Evolutionary conservation across 768 basidiomycete species (phyloP), one percentile per base, ranked within the genome.

Genomic region (Galerina marginata): DNA sequence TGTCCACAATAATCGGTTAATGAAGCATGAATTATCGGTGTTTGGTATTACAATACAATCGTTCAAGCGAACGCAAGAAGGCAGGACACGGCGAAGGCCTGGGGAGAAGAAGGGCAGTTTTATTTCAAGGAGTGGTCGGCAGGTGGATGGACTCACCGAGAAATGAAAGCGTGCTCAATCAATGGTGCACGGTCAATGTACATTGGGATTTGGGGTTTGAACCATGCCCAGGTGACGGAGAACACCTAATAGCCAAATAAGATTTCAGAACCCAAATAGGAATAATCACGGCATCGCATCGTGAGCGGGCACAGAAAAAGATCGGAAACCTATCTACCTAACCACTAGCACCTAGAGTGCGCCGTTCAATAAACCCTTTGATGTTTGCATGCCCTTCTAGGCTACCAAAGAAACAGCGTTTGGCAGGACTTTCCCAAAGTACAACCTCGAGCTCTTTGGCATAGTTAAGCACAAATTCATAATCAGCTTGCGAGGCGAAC

Each of bases 401-500:
- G 64, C 81, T 91, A 25, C 86, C 92, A 76, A 96, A 95, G 79
- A 96, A 93, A 74, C 87, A 90, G 58, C 92, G 83, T 69, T 87
- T 88, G 25, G 79, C 69, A 23, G 83, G 60, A 70, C 83, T 93
- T 75, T 95, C 92, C 92, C 93, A 95, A 48, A 96, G 62, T 12
- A 96, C 89, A 37, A 92, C 88, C 59, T 84, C 87, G 40, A 96
- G 77, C 73, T 94, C 86, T 69, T 84, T 87, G 38, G 95, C 95
- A 65, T 97, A 96, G 64, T 90, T 84, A 38, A 92, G 77, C 6
- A 95, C 93, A 62, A 91, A 86, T 62, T 93, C 89, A 72, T 93
- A 96, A 76, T 96, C 95, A 26, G 87, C 88, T 70, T 89, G 86
- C 15, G 93, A 92, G 25, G 89, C 85, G 72, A 97, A 97, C 48